A percentile compares a stretch with the other conserved stretches of the same genome.
Conservation (phyloP, 2,329 filamentous ascomycete genomes). For the Pezicula rhizophila region DNA sequence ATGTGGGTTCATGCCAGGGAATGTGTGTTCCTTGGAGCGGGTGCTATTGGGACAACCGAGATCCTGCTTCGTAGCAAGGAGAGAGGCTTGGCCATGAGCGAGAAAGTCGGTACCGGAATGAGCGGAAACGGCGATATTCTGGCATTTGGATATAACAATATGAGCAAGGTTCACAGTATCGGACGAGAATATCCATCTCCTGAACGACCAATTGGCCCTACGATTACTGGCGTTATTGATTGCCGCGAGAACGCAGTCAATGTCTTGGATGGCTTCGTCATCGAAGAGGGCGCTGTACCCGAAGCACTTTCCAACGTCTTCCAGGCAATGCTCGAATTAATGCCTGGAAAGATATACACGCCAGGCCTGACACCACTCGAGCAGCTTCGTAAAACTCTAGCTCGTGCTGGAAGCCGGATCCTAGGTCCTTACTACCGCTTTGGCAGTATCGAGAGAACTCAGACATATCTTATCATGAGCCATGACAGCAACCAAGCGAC, state of each 20-base stretch:
- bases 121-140: slow-evolving; percentile 59
- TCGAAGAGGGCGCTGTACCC: slow-evolving; percentile 54
- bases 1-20: slow-evolving; percentile 59
- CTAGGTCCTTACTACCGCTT: too few species aligned
- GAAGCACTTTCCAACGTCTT: slow-evolving; percentile 45
- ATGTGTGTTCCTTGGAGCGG: slow-evolving; percentile 57
- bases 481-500: slow-evolving; percentile 8
- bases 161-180: slow-evolving; percentile 43
- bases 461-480: too few species aligned
- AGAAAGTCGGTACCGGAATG: slow-evolving; percentile 44
- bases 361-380: too few species aligned
- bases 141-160: slow-evolving; percentile 44
- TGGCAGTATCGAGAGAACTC: too few species aligned
- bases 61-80: slow-evolving; percentile 52
- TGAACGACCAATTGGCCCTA: slow-evolving; percentile 48
- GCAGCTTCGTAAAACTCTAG: too few species aligned
- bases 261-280: slow-evolving; percentile 52
- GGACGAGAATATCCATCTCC: slow-evolving; percentile 39
- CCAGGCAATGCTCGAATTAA: slow-evolving; percentile 34
- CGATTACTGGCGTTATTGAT: slow-evolving; percentile 55
- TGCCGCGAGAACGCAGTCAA: slow-evolving; percentile 42
- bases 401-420: too few species aligned
- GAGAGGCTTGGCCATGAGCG: slow-evolving; percentile 48
- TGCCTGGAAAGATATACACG: too few species aligned
- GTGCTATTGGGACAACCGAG: slow-evolving; percentile 55